A percentile compares a stretch with the other conserved stretches of the same genome.
Conservation (phyloP, 2,329 filamentous ascomycete genomes). For the Trichoderma lentiforme region DNA sequence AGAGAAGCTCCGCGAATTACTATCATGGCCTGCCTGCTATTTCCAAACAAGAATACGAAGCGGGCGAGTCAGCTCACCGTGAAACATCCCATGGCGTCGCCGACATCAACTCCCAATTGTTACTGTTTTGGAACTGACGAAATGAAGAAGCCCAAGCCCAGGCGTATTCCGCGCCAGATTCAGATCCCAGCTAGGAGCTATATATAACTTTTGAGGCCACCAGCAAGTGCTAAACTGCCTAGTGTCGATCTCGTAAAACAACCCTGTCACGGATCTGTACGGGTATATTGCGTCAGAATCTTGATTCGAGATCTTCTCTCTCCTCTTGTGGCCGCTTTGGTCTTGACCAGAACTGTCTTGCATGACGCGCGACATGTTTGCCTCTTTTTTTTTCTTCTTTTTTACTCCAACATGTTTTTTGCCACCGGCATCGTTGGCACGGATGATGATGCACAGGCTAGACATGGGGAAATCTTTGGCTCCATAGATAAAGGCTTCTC, state of each 20-base stretch:
- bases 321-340: neutral
- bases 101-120: neutral
- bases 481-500: neutral
- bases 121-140: neutral
- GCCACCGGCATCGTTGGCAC: neutral
- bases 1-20: neutral
- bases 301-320: constrained; percentile 7
- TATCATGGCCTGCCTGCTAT: neutral
- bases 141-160: neutral
- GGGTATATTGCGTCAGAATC: constrained; percentile 16
- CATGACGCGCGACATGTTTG: neutral
- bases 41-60: neutral
- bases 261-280: constrained; percentile 17
- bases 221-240: constrained; percentile 5
- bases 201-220: neutral
- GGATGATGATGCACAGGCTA: neutral
- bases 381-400: neutral
- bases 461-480: neutral
- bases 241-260: constrained; percentile 15
- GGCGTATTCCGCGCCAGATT: neutral
- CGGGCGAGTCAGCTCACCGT: neutral
- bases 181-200: constrained; percentile 10
- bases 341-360: neutral
- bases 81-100: neutral
- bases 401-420: neutral